These are phyloP conservation scores for Prosopis cineraria DNA, from an alignment of 306 rosid genomes.

Conservation along the genomic window DNA sequence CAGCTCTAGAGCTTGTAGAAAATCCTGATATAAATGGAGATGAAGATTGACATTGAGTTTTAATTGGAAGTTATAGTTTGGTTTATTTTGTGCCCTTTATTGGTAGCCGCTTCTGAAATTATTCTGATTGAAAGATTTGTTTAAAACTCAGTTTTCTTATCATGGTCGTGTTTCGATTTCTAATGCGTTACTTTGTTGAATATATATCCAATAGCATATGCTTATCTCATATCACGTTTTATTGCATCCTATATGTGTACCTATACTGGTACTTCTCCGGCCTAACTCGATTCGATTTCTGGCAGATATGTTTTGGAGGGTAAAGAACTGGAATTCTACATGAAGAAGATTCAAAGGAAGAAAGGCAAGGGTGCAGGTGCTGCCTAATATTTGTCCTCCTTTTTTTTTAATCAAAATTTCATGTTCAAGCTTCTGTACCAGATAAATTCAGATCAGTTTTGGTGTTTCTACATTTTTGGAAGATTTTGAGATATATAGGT, in stretches of 20 bases:
- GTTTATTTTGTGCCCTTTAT: neutral
- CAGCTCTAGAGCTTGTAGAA: too few relatives aligned
- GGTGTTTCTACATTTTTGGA: neutral
- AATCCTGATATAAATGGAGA: neutral
- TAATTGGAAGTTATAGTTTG: neutral
- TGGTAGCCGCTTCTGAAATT: neutral
- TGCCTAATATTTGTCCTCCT: conserved; percentile 40
- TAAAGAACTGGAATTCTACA: conserved; percentile 1
- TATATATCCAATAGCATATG: neutral
- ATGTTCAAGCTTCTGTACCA: neutral
- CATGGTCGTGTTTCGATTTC: neutral
- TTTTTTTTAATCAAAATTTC: neutral
- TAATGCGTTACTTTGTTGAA: neutral
- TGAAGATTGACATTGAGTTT: neutral
- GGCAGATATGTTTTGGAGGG: conserved; percentile 62
- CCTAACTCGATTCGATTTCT: neutral
- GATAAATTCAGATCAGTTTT: conserved; percentile 29
- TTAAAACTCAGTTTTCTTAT: neutral
- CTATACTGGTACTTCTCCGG: neutral
- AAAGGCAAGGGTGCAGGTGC: neutral
- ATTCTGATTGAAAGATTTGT: neutral
- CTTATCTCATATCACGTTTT: neutral
- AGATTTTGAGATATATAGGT: neutral
- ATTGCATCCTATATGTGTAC: neutral
- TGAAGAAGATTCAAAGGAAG: conserved; percentile 7